Conservation (phyloP, 345 rosid genomes). For the Litchi chinensis region DNA sequence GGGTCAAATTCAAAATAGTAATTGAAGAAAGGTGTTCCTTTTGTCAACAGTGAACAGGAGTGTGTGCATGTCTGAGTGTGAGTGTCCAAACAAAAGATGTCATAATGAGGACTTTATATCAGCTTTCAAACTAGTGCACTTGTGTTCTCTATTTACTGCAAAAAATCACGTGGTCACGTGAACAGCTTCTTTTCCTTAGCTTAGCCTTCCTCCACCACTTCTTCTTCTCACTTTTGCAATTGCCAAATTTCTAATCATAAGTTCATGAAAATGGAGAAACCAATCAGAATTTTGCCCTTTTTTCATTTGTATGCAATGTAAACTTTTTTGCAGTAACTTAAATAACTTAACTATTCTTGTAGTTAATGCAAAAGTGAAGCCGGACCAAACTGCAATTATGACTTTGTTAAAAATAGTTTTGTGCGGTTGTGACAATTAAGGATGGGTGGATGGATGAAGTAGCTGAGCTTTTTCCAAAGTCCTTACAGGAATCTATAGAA, state of each 20-base stretch:
- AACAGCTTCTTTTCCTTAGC: background rate
- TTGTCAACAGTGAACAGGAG: background rate
- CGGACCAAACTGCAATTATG: too few species aligned
- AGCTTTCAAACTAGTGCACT: background rate
- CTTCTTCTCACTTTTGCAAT: too few species aligned
- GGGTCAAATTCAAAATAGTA: background rate
- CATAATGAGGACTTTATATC: conserved; percentile 1
- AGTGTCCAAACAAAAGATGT: background rate
- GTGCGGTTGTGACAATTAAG: too few species aligned
- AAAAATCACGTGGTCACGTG: conserved; percentile 37
- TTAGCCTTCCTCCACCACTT: background rate
- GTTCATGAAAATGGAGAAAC: background rate
- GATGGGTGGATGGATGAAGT: too few species aligned
- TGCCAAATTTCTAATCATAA: background rate
- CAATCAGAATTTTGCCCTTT: background rate
- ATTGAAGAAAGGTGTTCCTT: background rate
- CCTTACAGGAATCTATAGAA: too few species aligned
- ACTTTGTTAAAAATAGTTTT: too few species aligned
- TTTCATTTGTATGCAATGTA: too few species aligned
- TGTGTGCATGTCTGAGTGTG: background rate
- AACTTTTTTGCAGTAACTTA: too few species aligned
- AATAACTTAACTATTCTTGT: too few species aligned
- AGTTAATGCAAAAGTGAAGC: too few species aligned
- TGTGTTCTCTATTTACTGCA: conserved; percentile 1
- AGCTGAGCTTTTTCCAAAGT: too few species aligned